A percentile compares a stretch with the other conserved stretches of the same genome.
phyloP scores from a whole-genome alignment of 2,329 filamentous ascomycete species.

The Fusarium irregulare region DNA sequence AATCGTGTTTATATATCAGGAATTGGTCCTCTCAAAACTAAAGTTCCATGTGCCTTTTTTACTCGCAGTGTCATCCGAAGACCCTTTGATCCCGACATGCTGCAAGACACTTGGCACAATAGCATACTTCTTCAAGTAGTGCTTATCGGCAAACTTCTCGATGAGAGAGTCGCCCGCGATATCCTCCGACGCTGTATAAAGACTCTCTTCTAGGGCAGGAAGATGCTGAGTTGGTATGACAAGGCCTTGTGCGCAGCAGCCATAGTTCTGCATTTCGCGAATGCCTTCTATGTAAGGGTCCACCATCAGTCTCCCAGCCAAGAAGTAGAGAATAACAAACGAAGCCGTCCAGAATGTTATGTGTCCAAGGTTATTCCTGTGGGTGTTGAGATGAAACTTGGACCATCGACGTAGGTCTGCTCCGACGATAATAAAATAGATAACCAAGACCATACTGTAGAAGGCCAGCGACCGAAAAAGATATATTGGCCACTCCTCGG shows the following conservation, averaged over 20 bases:
- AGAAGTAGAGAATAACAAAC: conserved; percentile 45
- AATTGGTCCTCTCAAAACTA: conserved; percentile 42
- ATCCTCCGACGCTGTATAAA: conserved; percentile 35
- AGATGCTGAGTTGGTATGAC: conserved; percentile 48
- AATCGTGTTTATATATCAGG: neutral
- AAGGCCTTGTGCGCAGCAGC: conserved; percentile 52
- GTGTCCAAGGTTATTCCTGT: conserved; percentile 11
- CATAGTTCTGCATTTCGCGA: conserved; percentile 50
- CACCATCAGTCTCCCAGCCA: conserved; percentile 46
- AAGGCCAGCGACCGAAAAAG: conserved; percentile 15
- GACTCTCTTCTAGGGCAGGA: conserved; percentile 22
- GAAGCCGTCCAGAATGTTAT: conserved; percentile 43
- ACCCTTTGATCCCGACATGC: conserved; percentile 48
- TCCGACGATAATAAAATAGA: conserved; percentile 31
- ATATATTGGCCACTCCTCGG: conserved; percentile 48
- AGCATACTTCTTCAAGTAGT: conserved; percentile 47
- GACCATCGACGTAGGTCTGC: conserved; percentile 17
- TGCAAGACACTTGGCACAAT: conserved; percentile 50
- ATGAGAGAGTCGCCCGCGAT: conserved; percentile 48
- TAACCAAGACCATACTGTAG: neutral
- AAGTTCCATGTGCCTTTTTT: conserved; percentile 49
- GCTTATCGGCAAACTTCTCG: conserved; percentile 45
- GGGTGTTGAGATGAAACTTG: neutral
- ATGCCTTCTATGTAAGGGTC: conserved; percentile 41
- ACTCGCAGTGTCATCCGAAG: conserved; percentile 39